Percentiles rank a stretch among this genome's conserved stretches.
These are phyloP conservation scores for Wickerhamiella vanderwaltii DNA, from an alignment of 805 yeast species.

Conservation along the genomic window DNA sequence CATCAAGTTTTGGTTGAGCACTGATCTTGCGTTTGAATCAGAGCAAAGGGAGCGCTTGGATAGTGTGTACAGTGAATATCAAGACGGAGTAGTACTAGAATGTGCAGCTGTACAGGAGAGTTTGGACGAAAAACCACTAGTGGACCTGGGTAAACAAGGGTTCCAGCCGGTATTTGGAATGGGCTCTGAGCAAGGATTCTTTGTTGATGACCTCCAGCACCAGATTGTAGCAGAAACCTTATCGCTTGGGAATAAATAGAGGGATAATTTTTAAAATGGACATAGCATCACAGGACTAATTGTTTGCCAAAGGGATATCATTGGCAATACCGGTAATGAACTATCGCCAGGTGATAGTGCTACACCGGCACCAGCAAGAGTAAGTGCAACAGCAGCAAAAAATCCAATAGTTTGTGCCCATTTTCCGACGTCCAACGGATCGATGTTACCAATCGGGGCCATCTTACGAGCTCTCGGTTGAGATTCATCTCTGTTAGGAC, in stretches of 20 bases:
- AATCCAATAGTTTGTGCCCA: slow-evolving; percentile 9
- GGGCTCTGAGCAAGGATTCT: slow-evolving; percentile 26
- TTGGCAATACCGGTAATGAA: background rate
- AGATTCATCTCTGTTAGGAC: background rate
- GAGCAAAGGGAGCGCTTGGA: slow-evolving; percentile 16
- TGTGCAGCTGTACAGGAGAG: slow-evolving; percentile 23
- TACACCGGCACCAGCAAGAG: slow-evolving; percentile 9
- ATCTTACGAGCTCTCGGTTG: slow-evolving; percentile 7
- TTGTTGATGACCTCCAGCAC: slow-evolving; percentile 24
- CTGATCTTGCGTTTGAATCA: background rate
- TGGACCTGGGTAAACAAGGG: slow-evolving; percentile 16
- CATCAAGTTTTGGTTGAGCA: slow-evolving; percentile 31
- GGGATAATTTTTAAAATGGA: background rate
- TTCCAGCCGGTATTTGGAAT: slow-evolving; percentile 24
- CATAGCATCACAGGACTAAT: background rate
- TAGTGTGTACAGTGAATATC: slow-evolving; percentile 6
- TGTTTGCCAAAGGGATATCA: background rate
- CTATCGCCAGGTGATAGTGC: slow-evolving; percentile 1
- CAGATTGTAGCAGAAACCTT: slow-evolving; percentile 24
- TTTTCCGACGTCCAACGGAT: slow-evolving; percentile 19
- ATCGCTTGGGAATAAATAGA: background rate
- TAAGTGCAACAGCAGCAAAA: background rate
- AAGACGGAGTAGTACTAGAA: slow-evolving; percentile 19
- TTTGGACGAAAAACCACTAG: slow-evolving; percentile 15
- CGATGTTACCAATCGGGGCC: slow-evolving; percentile 19